Evolutionary conservation across 441 rosid genomes (phyloP), one percentile per base, ranked within the genome.

Genomic region (Pelargonium cotyledonis): DNA sequence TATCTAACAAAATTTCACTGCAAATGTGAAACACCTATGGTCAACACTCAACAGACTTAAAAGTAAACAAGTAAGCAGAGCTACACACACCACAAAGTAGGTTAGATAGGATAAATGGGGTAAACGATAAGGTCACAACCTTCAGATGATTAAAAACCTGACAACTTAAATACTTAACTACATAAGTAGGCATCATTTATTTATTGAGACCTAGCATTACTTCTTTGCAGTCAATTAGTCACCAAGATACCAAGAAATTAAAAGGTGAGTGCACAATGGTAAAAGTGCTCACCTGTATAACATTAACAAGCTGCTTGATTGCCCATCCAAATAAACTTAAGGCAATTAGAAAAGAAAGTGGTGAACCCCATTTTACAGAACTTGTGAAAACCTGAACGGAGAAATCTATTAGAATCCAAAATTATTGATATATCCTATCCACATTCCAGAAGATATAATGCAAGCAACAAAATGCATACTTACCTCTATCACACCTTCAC

Each of bases 291-390:
- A 89, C 97, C 97, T 93, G 98, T 72, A 93, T 93, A 47, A 91
- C 68, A 73, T 93, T 93, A 76, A 93, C 76, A 65, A 75, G 66
- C 75, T 91, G 98, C 79, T 94, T 91, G 78, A 86, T 88, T 62
- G 87, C 84, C 95, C 97, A 94, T 64, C 98, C 97, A 65, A 89
- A 82, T 80, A 89, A 78, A 69, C 92, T 87, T 73, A 86, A 72
- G 51, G 77, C 87, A 61, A 88, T 66, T 40, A 91, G 71, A 67
- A 84, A 64, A 57, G 91, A 87, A 64, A 84, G 81, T 29, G 76
- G 75, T 44, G 89, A 81, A 44, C 79, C 72, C 70, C 80, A 77
- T 66, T 78, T 81, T 53, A 85, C 15, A 16, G 88, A 74, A 61
- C 68, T 75, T 70, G 72, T 44, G 43, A 89, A 29, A 65, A 93